phyloP scores from a whole-genome alignment of 768 basidiomycete genomes.

The Rubroboletus satanas region DNA sequence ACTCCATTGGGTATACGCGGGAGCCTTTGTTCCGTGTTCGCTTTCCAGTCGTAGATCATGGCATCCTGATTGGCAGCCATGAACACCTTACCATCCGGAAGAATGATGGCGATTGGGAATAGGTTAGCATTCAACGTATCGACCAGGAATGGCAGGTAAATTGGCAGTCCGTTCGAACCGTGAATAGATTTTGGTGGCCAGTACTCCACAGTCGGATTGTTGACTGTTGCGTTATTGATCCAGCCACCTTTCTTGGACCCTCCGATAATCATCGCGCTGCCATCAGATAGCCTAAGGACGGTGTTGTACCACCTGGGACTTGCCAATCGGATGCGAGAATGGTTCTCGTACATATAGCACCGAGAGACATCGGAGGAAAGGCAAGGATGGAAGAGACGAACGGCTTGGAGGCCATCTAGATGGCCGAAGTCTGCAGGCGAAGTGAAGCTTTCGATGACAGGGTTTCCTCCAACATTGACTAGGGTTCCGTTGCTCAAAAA shows the following conservation, averaged over 20 bases:
- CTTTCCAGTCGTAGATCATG: conserved; percentile 75
- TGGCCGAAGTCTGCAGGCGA: conserved; percentile 74
- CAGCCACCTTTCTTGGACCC: conserved; percentile 80
- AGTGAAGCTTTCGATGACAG: conserved; percentile 62
- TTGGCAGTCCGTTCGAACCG: conserved; percentile 62
- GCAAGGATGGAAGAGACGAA: conserved; percentile 72
- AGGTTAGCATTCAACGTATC: conserved; percentile 79
- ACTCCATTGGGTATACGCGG: conserved; percentile 73
- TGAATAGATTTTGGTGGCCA: conserved; percentile 77
- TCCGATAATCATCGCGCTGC: conserved; percentile 81
- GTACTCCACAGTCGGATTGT: conserved; percentile 80
- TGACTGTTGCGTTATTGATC: conserved; percentile 78
- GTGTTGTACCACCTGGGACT: conserved; percentile 82
- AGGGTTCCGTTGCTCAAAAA: conserved; percentile 76
- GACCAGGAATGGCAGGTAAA: conserved; percentile 58
- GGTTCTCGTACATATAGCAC: conserved; percentile 68
- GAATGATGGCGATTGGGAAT: conserved; percentile 70
- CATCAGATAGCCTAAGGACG: conserved; percentile 62
- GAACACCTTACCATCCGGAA: conserved; percentile 69
- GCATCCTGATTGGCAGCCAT: conserved; percentile 76
- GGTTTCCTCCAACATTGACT: conserved; percentile 79
- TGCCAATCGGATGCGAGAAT: conserved; percentile 61
- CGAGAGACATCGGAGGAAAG: conserved; percentile 39
- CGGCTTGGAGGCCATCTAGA: conserved; percentile 64
- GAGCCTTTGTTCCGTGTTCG: conserved; percentile 56